Conservation (phyloP, 192 early-diverging fungal genomes). For the Phlyctochytrium bullatum region DNA sequence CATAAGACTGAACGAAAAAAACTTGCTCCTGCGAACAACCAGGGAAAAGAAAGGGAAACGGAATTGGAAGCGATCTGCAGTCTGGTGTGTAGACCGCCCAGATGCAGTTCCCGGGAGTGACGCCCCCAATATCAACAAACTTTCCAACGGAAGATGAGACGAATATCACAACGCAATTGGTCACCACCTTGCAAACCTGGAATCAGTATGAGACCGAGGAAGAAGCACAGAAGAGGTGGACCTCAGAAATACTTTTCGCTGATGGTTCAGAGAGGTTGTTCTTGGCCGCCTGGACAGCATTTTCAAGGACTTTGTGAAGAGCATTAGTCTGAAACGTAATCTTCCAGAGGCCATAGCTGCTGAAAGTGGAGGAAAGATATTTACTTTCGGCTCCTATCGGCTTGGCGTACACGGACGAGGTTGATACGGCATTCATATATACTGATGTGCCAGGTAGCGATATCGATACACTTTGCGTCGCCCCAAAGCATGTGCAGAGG, state of each 20-base stretch:
- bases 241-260: neutral
- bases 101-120: conserved; percentile 60
- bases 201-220: conserved; percentile 86
- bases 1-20: too few relatives aligned
- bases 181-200: conserved; percentile 67
- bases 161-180: conserved; percentile 65
- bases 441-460: conserved; percentile 65
- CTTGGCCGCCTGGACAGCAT: conserved; percentile 83
- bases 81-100: neutral
- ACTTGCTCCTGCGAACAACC: neutral
- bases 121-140: conserved; percentile 68
- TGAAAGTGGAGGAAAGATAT: conserved; percentile 93
- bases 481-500: conserved; percentile 81
- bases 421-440: conserved; percentile 9
- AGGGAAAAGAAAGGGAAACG: neutral
- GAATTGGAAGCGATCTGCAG: too few relatives aligned
- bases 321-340: conserved; percentile 69
- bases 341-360: conserved; percentile 78
- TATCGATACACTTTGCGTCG: conserved; percentile 98
- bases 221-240: conserved; percentile 77
- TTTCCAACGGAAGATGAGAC: conserved; percentile 66
- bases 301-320: conserved; percentile 90
- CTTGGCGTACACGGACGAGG: conserved; percentile 92
- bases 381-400: conserved; percentile 95
- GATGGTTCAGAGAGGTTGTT: conserved; percentile 68